A percentile compares a stretch with the other conserved stretches of the same genome.
Evolutionary conservation across 2,329 filamentous ascomycete genomes (phyloP).

Genomic region (Ceratocystis cubensis): DNA sequence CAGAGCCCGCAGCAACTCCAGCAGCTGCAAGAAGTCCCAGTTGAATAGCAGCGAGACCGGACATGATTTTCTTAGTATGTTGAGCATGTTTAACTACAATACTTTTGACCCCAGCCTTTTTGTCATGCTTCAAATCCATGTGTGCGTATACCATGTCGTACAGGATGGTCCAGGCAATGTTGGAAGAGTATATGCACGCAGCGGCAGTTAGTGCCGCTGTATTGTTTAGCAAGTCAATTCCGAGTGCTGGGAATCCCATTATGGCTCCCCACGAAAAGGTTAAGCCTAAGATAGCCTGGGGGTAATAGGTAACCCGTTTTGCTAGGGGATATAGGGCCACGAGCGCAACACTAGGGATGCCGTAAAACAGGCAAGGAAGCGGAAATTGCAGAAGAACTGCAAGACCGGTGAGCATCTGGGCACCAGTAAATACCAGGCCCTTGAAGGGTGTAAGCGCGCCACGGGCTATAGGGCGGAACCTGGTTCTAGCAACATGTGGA

Average conservation of each 20-base stretch:
- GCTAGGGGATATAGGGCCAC: conserved; percentile 69
- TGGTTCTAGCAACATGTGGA: conserved; percentile 62
- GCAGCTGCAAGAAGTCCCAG: conserved; percentile 57
- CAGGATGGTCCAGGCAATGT: conserved; percentile 73
- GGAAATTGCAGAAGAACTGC: conserved; percentile 68
- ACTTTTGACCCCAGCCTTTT: conserved; percentile 75
- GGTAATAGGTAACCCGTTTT: conserved; percentile 78
- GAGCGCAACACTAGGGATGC: conserved; percentile 58
- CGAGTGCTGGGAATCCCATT: conserved; percentile 75
- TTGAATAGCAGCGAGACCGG: conserved; percentile 56
- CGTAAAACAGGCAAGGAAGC: conserved; percentile 60
- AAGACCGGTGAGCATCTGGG: conserved; percentile 60
- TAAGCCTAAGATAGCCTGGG: conserved; percentile 68
- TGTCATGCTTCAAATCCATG: conserved; percentile 80
- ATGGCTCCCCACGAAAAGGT: conserved; percentile 85
- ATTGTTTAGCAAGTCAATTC: conserved; percentile 58
- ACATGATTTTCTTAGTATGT: conserved; percentile 64
- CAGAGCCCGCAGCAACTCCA: conserved; percentile 53
- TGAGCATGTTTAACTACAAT: conserved; percentile 69
- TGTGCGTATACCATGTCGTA: conserved; percentile 93
- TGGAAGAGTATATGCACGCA: conserved; percentile 59
- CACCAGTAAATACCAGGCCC: conserved; percentile 62
- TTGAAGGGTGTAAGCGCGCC: conserved; percentile 59
- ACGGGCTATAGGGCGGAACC: conserved; percentile 67
- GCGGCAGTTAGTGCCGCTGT: conserved; percentile 51